Evolutionary conservation across 176 grass and related monocot species (phyloP).

Genomic region (Poa pratensis): DNA sequence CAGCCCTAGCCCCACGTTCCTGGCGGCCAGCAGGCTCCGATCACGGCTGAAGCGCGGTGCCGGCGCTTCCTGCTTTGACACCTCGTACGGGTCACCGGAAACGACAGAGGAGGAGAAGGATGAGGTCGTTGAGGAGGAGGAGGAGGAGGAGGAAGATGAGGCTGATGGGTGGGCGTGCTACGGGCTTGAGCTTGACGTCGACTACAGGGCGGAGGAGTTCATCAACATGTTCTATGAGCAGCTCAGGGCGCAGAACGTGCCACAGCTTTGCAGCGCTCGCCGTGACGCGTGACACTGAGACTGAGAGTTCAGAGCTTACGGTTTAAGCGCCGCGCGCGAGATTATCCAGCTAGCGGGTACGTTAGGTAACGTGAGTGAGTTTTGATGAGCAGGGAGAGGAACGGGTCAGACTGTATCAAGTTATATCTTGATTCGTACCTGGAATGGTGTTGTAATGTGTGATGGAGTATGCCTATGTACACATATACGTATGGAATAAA

Average conservation of each 20-base stretch:
- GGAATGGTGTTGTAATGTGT: background rate
- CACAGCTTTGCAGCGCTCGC: constrained; percentile 35
- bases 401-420: background rate
- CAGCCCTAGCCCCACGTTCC: constrained; percentile 61
- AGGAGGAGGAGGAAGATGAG: constrained; percentile 21
- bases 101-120: background rate
- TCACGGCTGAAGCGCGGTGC: constrained; percentile 37
- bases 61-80: constrained; percentile 17
- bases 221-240: constrained; percentile 90
- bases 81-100: constrained; percentile 22
- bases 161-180: constrained; percentile 17
- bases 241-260: constrained; percentile 69
- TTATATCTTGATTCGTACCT: too few species aligned
- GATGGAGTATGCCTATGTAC: background rate
- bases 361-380: background rate
- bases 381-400: background rate
- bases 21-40: constrained; percentile 48
- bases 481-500: background rate
- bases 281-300: constrained; percentile 20
- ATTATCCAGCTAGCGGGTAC: background rate
- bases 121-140: background rate
- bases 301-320: background rate
- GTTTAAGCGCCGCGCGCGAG: background rate
- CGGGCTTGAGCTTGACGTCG: constrained; percentile 59
- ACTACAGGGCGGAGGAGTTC: constrained; percentile 89